Percentiles rank a stretch among this genome's conserved stretches.
Evolutionary conservation across 768 basidiomycete genomes (phyloP).

Genomic region (Amanita brunnescens): DNA sequence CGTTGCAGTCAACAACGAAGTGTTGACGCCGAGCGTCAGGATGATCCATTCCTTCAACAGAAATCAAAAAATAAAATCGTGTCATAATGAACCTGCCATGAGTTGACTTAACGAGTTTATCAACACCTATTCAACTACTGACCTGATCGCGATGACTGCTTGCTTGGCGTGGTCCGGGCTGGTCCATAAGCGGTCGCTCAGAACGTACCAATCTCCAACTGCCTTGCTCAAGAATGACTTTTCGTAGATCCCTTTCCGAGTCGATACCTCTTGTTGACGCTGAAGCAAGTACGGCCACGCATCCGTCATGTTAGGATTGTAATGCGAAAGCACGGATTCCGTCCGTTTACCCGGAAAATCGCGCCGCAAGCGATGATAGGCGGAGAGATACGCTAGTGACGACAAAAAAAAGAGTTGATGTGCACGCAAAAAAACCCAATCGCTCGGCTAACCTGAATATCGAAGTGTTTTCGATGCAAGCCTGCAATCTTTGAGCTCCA

Average conservation of each 20-base stretch:
- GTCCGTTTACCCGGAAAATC: conserved; percentile 30
- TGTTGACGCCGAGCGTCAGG: conserved; percentile 19
- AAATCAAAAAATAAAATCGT: conserved; percentile 53
- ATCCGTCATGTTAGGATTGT: conserved; percentile 43
- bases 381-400: conserved; percentile 53
- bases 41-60: conserved; percentile 34
- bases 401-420: not conserved
- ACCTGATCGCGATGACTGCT: conserved; percentile 50
- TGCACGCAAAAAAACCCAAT: too few species aligned
- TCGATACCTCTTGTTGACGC: conserved; percentile 35
- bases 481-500: conserved; percentile 37
- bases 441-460: conserved; percentile 41
- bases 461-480: conserved; percentile 53
- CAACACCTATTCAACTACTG: conserved; percentile 7
- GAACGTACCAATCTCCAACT: conserved; percentile 22
- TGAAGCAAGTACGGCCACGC: conserved; percentile 64
- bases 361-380: conserved; percentile 36
- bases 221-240: conserved; percentile 41
- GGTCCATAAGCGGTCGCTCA: conserved; percentile 45
- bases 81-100: conserved; percentile 52
- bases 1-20: conserved; percentile 37
- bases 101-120: not conserved
- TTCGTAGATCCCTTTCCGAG: conserved; percentile 30
- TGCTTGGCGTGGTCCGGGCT: conserved; percentile 54
- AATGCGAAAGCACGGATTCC: conserved; percentile 22